Evolutionary conservation across 257 asterid genomes (phyloP).

Genomic region (Nicotiana knightiana): DNA sequence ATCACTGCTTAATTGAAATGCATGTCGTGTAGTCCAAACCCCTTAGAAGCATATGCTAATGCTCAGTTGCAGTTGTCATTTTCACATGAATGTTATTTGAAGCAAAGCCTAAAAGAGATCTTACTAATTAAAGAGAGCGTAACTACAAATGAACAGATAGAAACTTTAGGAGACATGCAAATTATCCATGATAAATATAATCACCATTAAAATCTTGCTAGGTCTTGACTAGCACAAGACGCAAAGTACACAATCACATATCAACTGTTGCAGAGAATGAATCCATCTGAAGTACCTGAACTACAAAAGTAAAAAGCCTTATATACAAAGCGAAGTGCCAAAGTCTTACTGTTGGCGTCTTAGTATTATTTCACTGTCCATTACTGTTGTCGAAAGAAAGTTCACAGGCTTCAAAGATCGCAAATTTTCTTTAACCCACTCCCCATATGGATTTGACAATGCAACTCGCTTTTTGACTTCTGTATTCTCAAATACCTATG

Average conservation of each 20-base stretch:
- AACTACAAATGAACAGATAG: neutral
- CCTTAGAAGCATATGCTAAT: neutral
- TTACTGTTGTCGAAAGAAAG: constrained; percentile 53
- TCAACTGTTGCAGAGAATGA: neutral
- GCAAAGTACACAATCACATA: neutral
- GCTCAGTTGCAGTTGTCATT: neutral
- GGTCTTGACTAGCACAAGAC: neutral
- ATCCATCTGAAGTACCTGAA: neutral
- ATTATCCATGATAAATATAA: neutral
- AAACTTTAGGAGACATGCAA: neutral
- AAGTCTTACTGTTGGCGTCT: constrained; percentile 87
- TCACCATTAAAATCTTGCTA: neutral
- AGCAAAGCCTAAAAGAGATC: neutral
- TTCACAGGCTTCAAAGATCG: constrained; percentile 64
- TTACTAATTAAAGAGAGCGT: neutral
- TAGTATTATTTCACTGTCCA: constrained; percentile 82
- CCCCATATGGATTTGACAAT: constrained; percentile 69
- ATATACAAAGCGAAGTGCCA: neutral
- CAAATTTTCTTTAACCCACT: constrained; percentile 85
- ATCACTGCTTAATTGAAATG: constrained; percentile 6
- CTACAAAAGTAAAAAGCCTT: neutral
- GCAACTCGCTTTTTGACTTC: constrained; percentile 95
- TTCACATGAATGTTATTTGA: neutral
- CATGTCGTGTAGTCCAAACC: neutral
- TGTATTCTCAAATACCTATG: constrained; percentile 86